Evolutionary conservation across 2,329 filamentous ascomycete genomes (phyloP).

Genomic region (Aspergillus sp.): DNA sequence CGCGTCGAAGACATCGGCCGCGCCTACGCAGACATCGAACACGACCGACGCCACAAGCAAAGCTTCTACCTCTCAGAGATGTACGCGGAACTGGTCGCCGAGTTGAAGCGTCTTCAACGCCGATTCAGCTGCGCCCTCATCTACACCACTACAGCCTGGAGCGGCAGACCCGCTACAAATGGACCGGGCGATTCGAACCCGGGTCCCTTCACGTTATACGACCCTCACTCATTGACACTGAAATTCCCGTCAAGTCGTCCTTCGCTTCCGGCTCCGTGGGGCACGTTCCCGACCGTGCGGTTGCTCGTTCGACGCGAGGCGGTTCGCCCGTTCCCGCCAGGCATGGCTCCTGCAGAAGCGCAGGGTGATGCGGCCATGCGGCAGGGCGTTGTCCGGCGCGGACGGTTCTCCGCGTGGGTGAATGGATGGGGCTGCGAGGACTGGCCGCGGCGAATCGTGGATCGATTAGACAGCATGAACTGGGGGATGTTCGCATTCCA

Average conservation of each 20-base stretch:
- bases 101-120: conserved; percentile 35
- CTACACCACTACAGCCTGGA: conserved; percentile 34
- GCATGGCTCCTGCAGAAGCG: conserved; percentile 31
- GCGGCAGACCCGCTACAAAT: conserved; percentile 8
- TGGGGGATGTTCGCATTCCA: conserved; percentile 32
- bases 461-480: conserved; percentile 24
- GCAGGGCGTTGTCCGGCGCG: conserved; percentile 32
- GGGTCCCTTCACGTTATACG: conserved; percentile 18
- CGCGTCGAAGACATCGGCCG: conserved; percentile 37
- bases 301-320: conserved; percentile 34
- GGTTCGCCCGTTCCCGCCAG: conserved; percentile 35
- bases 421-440: conserved; percentile 35
- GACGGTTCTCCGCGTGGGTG: conserved; percentile 36
- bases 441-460: conserved; percentile 31
- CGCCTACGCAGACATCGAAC: conserved; percentile 25
- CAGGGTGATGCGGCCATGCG: conserved; percentile 33
- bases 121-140: conserved; percentile 39
- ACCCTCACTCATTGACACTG: conserved; percentile 7
- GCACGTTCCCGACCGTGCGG: conserved; percentile 35
- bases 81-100: conserved; percentile 26
- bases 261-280: conserved; percentile 39
- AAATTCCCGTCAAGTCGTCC: conserved; percentile 29
- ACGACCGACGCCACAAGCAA: conserved; percentile 22
- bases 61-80: conserved; percentile 31
- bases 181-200: conserved; percentile 7